Evolutionary conservation across 2,329 filamentous ascomycete genomes (phyloP).

Genomic region (Zalaria obscura): DNA sequence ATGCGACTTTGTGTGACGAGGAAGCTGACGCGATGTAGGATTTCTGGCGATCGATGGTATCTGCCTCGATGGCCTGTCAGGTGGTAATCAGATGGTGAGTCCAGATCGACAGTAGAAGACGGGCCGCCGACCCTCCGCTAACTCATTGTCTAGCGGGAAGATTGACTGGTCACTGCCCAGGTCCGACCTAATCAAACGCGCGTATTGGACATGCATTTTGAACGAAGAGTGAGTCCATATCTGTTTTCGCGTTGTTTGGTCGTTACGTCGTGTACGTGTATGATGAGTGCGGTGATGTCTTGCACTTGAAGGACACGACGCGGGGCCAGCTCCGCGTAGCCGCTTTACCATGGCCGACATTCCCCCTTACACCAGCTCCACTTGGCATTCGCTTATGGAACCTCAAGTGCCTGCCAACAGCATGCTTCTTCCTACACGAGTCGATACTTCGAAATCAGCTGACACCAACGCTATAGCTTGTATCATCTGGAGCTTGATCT

Average conservation of each 20-base stretch:
- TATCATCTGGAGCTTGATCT: conserved; percentile 45
- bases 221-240: conserved; percentile 33
- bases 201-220: conserved; percentile 44
- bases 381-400: too few relatives aligned
- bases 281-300: neutral
- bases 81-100: conserved; percentile 39
- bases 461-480: conserved; percentile 21
- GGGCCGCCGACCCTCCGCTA: conserved; percentile 15
- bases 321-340: too few relatives aligned
- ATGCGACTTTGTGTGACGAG: neutral
- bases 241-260: too few relatives aligned
- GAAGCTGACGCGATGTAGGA: conserved; percentile 13
- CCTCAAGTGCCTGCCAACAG: too few relatives aligned
- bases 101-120: conserved; percentile 7
- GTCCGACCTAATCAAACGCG: conserved; percentile 39
- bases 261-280: too few relatives aligned
- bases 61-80: conserved; percentile 43
- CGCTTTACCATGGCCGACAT: too few relatives aligned
- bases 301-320: too few relatives aligned
- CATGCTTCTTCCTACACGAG: too few relatives aligned
- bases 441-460: too few relatives aligned
- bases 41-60: conserved; percentile 44
- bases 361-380: too few relatives aligned
- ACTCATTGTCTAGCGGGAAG: conserved; percentile 9
- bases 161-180: conserved; percentile 33